A percentile compares a stretch with the other conserved stretches of the same genome.
Evolutionary conservation across 2,329 filamentous ascomycete species (phyloP).

Genomic region (Diaporthe longicolla): DNA sequence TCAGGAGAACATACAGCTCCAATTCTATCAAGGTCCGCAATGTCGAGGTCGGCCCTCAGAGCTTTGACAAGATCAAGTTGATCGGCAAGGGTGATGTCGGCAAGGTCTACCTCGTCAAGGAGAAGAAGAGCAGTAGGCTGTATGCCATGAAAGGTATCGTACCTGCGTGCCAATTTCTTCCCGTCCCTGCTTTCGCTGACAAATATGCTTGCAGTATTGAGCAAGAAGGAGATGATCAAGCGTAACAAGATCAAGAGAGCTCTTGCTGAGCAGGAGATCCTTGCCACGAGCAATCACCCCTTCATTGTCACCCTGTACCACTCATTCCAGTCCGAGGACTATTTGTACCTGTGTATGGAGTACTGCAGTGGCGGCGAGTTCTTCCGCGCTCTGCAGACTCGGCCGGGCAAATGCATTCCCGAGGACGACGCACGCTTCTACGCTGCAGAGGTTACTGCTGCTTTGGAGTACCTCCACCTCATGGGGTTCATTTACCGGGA

Average conservation of each 20-base stretch:
- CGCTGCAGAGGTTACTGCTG: constrained; percentile 96
- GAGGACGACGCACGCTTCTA: constrained; percentile 98
- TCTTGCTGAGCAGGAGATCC: constrained; percentile 95
- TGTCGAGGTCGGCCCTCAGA: constrained; percentile 94
- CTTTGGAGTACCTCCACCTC: constrained; percentile 94
- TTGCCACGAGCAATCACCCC: constrained; percentile 98
- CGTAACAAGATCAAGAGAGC: constrained; percentile 99
- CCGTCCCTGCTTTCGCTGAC: constrained; percentile 53
- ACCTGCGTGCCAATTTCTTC: neutral
- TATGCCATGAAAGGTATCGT: constrained; percentile 97
- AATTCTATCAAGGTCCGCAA: constrained; percentile 99
- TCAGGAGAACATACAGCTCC: constrained; percentile 96
- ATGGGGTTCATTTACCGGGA: constrained; percentile 99
- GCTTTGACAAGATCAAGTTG: constrained; percentile 99
- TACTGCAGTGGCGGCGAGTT: constrained; percentile 99
- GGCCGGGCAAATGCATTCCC: constrained; percentile 96
- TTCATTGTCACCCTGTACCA: constrained; percentile 99
- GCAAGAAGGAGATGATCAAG: constrained; percentile 99
- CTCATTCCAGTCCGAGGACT: constrained; percentile 98
- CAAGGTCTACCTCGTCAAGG: constrained; percentile 96
- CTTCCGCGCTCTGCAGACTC: constrained; percentile 95
- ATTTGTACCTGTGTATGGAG: constrained; percentile 99
- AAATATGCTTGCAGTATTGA: constrained; percentile 76
- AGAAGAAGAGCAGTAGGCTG: constrained; percentile 95
- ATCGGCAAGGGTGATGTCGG: constrained; percentile 99